A percentile compares a stretch with the other conserved stretches of the same genome.
Evolutionary conservation across 2,329 filamentous ascomycete genomes (phyloP).

Genomic region (Elsinoe batatas): DNA sequence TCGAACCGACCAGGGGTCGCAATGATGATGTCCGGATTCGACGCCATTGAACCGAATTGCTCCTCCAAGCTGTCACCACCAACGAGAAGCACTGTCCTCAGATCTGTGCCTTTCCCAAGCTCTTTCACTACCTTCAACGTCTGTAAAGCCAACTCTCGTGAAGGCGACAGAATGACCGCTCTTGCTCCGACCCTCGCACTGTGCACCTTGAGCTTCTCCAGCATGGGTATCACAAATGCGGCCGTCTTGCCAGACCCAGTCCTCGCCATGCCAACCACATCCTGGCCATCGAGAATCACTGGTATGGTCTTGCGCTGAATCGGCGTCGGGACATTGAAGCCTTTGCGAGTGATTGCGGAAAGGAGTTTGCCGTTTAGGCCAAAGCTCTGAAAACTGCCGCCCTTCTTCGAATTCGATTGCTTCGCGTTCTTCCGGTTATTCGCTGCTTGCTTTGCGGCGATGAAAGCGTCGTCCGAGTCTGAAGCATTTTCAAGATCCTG

Average conservation of each 20-base stretch:
- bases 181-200: conserved; percentile 77
- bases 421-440: conserved; percentile 76
- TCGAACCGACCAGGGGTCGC: conserved; percentile 82
- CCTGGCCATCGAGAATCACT: conserved; percentile 75
- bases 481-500: conserved; percentile 34
- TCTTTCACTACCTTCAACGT: conserved; percentile 96
- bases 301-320: conserved; percentile 97
- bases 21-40: conserved; percentile 94
- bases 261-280: conserved; percentile 97
- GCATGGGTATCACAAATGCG: conserved; percentile 97
- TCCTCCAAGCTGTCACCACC: conserved; percentile 94
- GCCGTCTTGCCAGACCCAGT: conserved; percentile 99
- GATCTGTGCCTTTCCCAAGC: conserved; percentile 76
- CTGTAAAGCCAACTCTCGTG: conserved; percentile 86
- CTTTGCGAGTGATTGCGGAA: conserved; percentile 86
- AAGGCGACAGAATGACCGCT: conserved; percentile 82
- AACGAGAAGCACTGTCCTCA: conserved; percentile 82
- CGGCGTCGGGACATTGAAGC: conserved; percentile 89
- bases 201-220: conserved; percentile 82
- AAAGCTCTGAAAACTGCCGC: conserved; percentile 95
- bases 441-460: conserved; percentile 75
- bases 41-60: conserved; percentile 84
- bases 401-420: conserved; percentile 66
- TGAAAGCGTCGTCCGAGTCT: conserved; percentile 67
- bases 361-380: conserved; percentile 72